These are phyloP conservation scores for Thozetella sp. DNA, from an alignment of 495 filamentous ascomycete genomes.

Conservation along the genomic window DNA sequence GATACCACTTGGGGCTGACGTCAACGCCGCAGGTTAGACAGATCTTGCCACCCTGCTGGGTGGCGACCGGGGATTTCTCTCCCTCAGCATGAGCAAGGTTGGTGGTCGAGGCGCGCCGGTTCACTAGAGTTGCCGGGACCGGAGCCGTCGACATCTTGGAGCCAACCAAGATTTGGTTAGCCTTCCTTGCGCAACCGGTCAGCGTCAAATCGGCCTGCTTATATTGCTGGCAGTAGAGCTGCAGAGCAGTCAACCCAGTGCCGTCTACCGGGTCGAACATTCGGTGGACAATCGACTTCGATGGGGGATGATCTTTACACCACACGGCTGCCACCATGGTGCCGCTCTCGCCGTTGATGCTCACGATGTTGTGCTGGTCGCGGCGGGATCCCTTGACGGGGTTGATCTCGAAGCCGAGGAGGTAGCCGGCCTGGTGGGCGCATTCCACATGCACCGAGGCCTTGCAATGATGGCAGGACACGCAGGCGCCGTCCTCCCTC, in stretches of 20 bases:
- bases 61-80: constrained; percentile 9
- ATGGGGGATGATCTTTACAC: constrained; percentile 81
- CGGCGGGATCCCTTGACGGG: constrained; percentile 86
- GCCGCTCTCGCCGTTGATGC: constrained; percentile 76
- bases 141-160: constrained; percentile 34
- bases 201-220: constrained; percentile 92
- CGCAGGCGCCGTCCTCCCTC: constrained; percentile 68
- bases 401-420: constrained; percentile 85
- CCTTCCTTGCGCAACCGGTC: constrained; percentile 91
- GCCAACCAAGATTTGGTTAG: constrained; percentile 49
- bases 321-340: constrained; percentile 78
- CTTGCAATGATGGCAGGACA: constrained; percentile 81
- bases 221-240: constrained; percentile 82
- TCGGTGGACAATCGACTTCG: constrained; percentile 70
- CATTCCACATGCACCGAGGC: constrained; percentile 86
- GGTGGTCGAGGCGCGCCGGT: constrained; percentile 40
- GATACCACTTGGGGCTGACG: constrained; percentile 65
- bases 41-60: constrained; percentile 39
- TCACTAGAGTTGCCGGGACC: constrained; percentile 12
- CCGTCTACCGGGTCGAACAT: constrained; percentile 74
- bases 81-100: constrained; percentile 23
- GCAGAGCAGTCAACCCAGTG: constrained; percentile 69
- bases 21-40: constrained; percentile 61
- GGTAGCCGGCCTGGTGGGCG: constrained; percentile 80
- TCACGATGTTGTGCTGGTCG: constrained; percentile 72